Percentiles rank a stretch among this genome's conserved stretches.
These are phyloP conservation scores for Cyclotella cryptica DNA, from an alignment of 108 stramenopile genomes.

Conservation along the genomic window DNA sequence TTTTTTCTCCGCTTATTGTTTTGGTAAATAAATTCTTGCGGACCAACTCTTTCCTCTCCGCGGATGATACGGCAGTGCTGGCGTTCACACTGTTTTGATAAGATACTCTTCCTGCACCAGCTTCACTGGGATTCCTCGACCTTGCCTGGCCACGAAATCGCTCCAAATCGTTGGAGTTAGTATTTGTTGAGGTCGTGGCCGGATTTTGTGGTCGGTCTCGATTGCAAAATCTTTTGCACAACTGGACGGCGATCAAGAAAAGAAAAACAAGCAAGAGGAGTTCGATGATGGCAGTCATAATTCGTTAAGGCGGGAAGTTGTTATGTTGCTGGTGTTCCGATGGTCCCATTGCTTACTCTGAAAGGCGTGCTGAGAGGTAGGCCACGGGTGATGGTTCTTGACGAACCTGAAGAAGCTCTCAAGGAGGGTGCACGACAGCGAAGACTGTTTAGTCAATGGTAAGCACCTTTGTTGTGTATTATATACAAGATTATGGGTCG, in stretches of 20 bases:
- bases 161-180: not conserved
- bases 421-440: too few species aligned
- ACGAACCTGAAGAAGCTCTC: too few species aligned
- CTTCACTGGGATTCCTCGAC: not conserved
- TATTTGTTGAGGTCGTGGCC: not conserved
- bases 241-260: not conserved
- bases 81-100: not conserved
- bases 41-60: constrained; percentile 36
- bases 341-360: too few species aligned
- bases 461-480: too few species aligned
- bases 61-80: too few species aligned
- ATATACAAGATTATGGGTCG: too few species aligned
- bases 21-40: constrained; percentile 47
- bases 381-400: too few species aligned
- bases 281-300: constrained; percentile 3
- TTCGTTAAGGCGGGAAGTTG: not conserved
- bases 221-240: not conserved
- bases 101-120: not conserved
- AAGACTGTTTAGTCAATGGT: too few species aligned
- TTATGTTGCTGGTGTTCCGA: not conserved
- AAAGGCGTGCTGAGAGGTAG: too few species aligned
- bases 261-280: not conserved
- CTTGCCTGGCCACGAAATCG: not conserved
- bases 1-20: constrained; percentile 38
- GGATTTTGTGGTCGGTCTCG: not conserved